These are phyloP conservation scores for Scutellaria barbata DNA, from an alignment of 257 asterid genomes.

Conservation along the genomic window DNA sequence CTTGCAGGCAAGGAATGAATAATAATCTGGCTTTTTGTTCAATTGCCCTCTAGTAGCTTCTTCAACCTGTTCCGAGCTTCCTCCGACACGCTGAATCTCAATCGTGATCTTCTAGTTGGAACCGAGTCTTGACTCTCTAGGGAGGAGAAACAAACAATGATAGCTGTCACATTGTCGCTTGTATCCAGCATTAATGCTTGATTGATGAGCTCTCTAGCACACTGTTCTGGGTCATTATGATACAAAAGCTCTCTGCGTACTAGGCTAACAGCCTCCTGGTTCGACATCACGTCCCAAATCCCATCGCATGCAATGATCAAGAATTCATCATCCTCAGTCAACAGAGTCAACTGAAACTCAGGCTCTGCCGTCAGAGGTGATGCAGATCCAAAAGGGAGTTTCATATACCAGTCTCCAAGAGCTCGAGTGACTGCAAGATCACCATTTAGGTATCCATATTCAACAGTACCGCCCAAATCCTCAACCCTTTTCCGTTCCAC, in stretches of 20 bases:
- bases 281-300: constrained; percentile 88
- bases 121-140: constrained; percentile 38
- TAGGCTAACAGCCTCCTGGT: constrained; percentile 81
- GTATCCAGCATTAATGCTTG: constrained; percentile 61
- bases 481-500: constrained; percentile 73
- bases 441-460: constrained; percentile 81
- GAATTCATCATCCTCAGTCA: constrained; percentile 89
- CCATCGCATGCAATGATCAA: constrained; percentile 93
- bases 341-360: constrained; percentile 56
- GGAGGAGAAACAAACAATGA: constrained; percentile 68
- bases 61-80: constrained; percentile 71
- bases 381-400: constrained; percentile 74
- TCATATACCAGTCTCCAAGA: constrained; percentile 97
- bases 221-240: constrained; percentile 65
- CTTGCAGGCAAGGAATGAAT: constrained; percentile 18
- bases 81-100: constrained; percentile 70
- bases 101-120: constrained; percentile 56
- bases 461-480: constrained; percentile 76
- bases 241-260: constrained; percentile 65
- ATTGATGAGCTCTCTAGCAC: constrained; percentile 74
- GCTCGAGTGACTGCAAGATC: constrained; percentile 92
- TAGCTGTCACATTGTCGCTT: constrained; percentile 78
- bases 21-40: constrained; percentile 6
- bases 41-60: constrained; percentile 61
- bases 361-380: constrained; percentile 94